Conservation (phyloP, 441 rosid species). For the Croton laevigatus region DNA sequence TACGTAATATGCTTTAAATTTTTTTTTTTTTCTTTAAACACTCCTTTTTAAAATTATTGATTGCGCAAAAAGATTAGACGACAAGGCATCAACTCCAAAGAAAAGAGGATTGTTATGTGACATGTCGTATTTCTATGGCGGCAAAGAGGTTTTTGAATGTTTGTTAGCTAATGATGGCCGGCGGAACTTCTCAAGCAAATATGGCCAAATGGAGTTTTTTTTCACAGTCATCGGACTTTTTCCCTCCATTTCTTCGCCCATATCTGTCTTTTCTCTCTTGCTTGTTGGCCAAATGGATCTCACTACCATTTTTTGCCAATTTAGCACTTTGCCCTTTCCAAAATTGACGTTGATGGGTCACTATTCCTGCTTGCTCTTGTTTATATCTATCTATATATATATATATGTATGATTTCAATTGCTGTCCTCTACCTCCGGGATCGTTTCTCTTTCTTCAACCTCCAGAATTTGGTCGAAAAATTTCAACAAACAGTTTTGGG, state of each 20-base stretch:
- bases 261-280: constrained; percentile 9
- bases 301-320: neutral
- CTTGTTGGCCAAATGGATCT: neutral
- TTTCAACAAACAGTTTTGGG: neutral
- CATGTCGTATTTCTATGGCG: constrained; percentile 3
- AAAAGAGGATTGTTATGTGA: neutral
- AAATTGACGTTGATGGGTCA: constrained; percentile 10
- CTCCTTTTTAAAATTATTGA: no score
- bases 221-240: neutral
- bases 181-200: constrained; percentile 15
- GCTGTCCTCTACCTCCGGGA: constrained; percentile 8
- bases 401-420: neutral
- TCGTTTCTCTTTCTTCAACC: neutral
- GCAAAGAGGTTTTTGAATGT: constrained; percentile 14
- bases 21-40: no score
- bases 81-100: neutral
- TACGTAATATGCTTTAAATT: no score
- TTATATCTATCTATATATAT: neutral
- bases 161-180: constrained; percentile 14
- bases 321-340: constrained; percentile 3
- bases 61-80: no score
- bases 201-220: constrained; percentile 9
- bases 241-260: constrained; percentile 19
- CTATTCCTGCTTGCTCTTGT: neutral
- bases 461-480: neutral